A percentile compares a stretch with the other conserved stretches of the same genome.
Conservation (phyloP, 208 protist genomes). For the Leishmania tarentolae region DNA sequence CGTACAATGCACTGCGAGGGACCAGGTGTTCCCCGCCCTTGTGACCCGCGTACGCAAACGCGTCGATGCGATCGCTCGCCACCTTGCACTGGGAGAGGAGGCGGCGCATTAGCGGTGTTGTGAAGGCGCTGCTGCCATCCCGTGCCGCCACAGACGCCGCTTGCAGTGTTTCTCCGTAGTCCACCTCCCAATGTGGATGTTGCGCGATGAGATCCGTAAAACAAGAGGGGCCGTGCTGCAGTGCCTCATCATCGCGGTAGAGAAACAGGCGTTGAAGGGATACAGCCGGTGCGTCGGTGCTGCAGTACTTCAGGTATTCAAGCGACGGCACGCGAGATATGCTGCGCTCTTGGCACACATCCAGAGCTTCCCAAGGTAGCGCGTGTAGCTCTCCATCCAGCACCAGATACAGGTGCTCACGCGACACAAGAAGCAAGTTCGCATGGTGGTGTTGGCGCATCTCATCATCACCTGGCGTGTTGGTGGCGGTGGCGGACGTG, state of each 20-base stretch:
- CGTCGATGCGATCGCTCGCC: conserved; percentile 19
- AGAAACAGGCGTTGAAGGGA: conserved; percentile 22
- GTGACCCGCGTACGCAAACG: conserved; percentile 78
- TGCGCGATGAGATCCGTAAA: conserved; percentile 21
- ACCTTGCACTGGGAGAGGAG: background rate
- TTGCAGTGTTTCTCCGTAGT: conserved; percentile 21
- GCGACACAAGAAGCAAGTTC: conserved; percentile 49
- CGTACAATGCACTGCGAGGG: conserved; percentile 43
- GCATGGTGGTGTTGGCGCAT: conserved; percentile 23
- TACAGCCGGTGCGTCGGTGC: background rate
- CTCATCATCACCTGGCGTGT: background rate
- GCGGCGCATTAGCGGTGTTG: conserved; percentile 21
- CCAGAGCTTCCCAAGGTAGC: conserved; percentile 69
- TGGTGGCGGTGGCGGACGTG: conserved; percentile 1
- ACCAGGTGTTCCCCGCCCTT: conserved; percentile 58
- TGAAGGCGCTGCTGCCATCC: background rate
- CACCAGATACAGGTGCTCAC: conserved; percentile 63
- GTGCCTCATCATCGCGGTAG: conserved; percentile 36
- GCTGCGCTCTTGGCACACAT: conserved; percentile 45
- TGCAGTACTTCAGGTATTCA: conserved; percentile 11
- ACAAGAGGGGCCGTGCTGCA: conserved; percentile 1
- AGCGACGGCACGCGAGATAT: conserved; percentile 48
- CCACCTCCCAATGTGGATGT: conserved; percentile 28
- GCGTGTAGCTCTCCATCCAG: conserved; percentile 53
- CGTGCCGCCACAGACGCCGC: conserved; percentile 3